Percentiles rank a stretch among this genome's conserved stretches.
These are phyloP conservation scores for Ophiostoma quercus DNA, from an alignment of 2,329 filamentous ascomycete species.

Conservation along the genomic window DNA sequence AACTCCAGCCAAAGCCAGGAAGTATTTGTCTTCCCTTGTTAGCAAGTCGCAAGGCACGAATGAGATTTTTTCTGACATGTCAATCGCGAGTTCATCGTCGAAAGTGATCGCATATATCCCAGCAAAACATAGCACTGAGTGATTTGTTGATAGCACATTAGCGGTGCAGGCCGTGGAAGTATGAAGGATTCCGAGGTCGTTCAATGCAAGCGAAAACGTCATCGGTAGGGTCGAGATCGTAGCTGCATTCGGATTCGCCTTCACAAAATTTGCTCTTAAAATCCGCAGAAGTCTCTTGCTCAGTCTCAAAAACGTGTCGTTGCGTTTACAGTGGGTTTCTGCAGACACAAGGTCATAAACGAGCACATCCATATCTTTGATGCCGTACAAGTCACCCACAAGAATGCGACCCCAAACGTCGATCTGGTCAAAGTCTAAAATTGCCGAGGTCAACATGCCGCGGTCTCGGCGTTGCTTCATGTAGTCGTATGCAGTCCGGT, in stretches of 20 bases:
- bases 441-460: not conserved
- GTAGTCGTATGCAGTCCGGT: conserved; percentile 9
- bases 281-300: not conserved
- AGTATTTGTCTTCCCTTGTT: not conserved
- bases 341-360: not conserved
- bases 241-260: not conserved
- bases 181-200: too few relatives aligned
- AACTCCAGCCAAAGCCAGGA: not conserved
- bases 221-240: not conserved
- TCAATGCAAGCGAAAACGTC: not conserved
- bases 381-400: not conserved
- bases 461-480: not conserved
- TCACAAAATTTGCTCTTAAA: not conserved
- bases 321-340: not conserved
- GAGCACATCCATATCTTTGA: not conserved
- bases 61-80: too few relatives aligned
- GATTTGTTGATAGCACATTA: not conserved
- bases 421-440: not conserved
- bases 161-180: not conserved
- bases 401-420: not conserved
- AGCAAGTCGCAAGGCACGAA: not conserved
- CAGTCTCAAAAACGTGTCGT: not conserved
- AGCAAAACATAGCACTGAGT: not conserved
- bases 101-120: too few relatives aligned
- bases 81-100: too few relatives aligned